Base-by-base conservation (phyloP, 2,329 filamentous ascomycete genomes). In the Mycosphaerella arachidis region DNA sequence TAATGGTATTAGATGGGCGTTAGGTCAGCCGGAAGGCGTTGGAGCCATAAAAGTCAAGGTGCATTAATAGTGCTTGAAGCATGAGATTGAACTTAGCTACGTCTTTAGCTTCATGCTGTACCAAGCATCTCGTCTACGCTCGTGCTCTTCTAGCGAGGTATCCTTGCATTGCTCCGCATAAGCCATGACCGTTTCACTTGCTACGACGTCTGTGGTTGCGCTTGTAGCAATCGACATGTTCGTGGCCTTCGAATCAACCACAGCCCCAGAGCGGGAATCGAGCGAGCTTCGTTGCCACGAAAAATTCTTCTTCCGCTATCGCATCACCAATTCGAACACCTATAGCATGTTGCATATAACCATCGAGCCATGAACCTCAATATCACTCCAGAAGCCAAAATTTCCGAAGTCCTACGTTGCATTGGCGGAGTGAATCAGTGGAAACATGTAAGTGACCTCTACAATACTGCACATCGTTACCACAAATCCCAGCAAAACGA, bases 1-100 rank as follows among this genome's bases (percentile, higher is more conserved):
- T 40, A 65, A 76, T 8, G 79, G 79, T 0, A 78, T 81, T 16
- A 55, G 60, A 7, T 82, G 79, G 79, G 68, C 70, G 2, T 55
- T 67, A 48, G 55, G 46, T 40, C n/a, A 57, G 53, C 63, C 65
- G 2, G 27, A 57, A 1, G 57, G 60, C 16, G 55, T 35, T 18
- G 46, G 51, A 8, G 50, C 56, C 35, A 35, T 59, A 16, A 51
- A 52, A 4, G 54, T 66, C 27, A 52, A 64, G 10, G 59, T 66
- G 1, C 57, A 64, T 55, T 46, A 40, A 45, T 51, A 43, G 24
- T 27, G 7, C 10, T 1, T 12, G 45, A 20, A 27, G 13, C 24
- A 48, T 20, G 24, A 27, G 20, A 18, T 7, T 18, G 8, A 18
- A 12, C 20, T 4, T 3, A 7, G 45, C 6, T 18, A 12, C n/a